Percentiles rank a stretch among this genome's conserved stretches.
phyloP scores from a whole-genome alignment of 108 stramenopile genomes.

The Stephanodiscus triporus region DNA sequence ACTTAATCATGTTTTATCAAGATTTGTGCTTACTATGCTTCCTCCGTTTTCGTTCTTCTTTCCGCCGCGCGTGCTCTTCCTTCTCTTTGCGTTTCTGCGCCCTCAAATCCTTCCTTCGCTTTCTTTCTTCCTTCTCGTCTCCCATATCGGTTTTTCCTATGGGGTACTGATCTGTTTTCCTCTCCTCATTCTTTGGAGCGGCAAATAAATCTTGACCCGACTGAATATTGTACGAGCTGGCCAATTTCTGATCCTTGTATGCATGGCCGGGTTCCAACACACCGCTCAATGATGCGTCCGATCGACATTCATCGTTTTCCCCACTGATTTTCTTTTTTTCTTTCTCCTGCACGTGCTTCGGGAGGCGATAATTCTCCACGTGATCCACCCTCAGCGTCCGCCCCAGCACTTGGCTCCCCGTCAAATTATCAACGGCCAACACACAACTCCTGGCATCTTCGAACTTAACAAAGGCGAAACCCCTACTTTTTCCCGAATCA shows the following conservation, averaged over 20 bases:
- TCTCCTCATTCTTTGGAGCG: conserved; percentile 22
- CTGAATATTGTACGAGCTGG: conserved; percentile 69
- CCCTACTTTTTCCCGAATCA: conserved; percentile 90
- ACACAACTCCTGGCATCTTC: conserved; percentile 92
- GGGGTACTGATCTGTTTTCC: conserved; percentile 5
- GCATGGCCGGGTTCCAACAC: conserved; percentile 79
- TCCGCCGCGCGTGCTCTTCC: conserved; percentile 41
- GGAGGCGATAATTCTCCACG: conserved; percentile 94
- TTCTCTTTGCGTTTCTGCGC: conserved; percentile 53
- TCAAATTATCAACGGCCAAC: conserved; percentile 98
- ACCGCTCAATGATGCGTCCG: conserved; percentile 5
- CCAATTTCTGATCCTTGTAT: conserved; percentile 85
- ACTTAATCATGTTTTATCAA: conserved; percentile 1
- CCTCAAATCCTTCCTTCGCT: conserved; percentile 52
- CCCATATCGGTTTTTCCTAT: conserved; percentile 14
- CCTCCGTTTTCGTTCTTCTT: conserved; percentile 47
- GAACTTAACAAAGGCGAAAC: conserved; percentile 92
- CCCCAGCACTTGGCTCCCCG: conserved; percentile 80
- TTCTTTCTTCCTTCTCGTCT: conserved; percentile 45
- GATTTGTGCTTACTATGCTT: conserved; percentile 28
- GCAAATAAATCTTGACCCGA: conserved; percentile 94
- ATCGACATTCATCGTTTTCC: conserved; percentile 21
- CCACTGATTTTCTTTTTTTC: conserved; percentile 60
- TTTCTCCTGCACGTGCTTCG: conserved; percentile 87
- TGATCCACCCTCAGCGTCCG: conserved; percentile 95